Evolutionary conservation across 768 basidiomycete genomes (phyloP).

Genomic region (Trichaptum fuscoviolaceum): DNA sequence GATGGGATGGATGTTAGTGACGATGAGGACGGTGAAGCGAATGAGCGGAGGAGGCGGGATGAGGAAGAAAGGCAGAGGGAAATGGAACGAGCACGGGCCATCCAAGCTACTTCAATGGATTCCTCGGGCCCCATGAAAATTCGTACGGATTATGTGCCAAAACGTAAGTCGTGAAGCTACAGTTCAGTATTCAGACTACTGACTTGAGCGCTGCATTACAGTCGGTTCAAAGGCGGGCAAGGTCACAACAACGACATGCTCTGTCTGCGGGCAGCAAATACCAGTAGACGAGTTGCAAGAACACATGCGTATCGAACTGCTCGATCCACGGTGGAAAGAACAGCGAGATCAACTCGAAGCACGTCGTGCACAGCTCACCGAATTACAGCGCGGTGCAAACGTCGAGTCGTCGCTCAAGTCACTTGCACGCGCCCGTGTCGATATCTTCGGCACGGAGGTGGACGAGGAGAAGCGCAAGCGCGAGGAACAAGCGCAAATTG

Average conservation of each 20-base stretch:
- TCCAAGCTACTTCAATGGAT: constrained; percentile 74
- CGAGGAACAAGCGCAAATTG: constrained; percentile 82
- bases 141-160: constrained; percentile 93
- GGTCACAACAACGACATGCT: constrained; percentile 78
- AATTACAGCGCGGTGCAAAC: constrained; percentile 86
- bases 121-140: constrained; percentile 86
- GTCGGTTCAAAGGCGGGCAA: constrained; percentile 64
- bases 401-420: constrained; percentile 90
- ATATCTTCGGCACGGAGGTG: constrained; percentile 92
- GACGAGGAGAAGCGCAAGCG: constrained; percentile 86
- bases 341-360: constrained; percentile 86
- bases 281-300: constrained; percentile 94
- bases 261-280: constrained; percentile 94
- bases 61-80: constrained; percentile 68
- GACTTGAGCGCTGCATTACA: constrained; percentile 23
- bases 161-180: constrained; percentile 48
- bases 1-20: constrained; percentile 82
- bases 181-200: constrained; percentile 11
- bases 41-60: constrained; percentile 57
- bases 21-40: constrained; percentile 63
- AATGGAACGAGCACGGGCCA: constrained; percentile 69
- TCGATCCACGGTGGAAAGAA: constrained; percentile 98
- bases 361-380: constrained; percentile 84
- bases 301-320: constrained; percentile 96
- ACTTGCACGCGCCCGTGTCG: constrained; percentile 91